These are phyloP conservation scores for Citrus medica DNA, from an alignment of 345 rosid species.

Conservation along the genomic window DNA sequence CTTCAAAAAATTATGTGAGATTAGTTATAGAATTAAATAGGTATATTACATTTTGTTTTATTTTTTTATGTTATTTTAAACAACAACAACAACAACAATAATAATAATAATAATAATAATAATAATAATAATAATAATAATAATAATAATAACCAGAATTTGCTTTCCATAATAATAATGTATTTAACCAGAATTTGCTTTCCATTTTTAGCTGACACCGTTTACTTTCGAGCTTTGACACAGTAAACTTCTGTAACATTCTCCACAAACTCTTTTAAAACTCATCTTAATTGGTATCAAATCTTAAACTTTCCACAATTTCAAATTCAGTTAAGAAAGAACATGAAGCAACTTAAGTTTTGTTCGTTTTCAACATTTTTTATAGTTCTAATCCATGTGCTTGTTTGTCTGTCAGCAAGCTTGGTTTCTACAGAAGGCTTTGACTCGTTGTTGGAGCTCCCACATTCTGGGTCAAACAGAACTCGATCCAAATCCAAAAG, in stretches of 20 bases:
- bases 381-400: conserved; percentile 1
- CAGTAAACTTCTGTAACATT: not conserved
- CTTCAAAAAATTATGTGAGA: not conserved
- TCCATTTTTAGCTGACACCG: not conserved
- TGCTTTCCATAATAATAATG: not conserved
- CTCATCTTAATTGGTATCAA: not conserved
- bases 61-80: not conserved
- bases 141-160: not conserved
- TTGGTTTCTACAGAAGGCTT: conserved; percentile 37
- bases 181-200: not conserved
- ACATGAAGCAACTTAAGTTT: conserved; percentile 23
- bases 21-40: not conserved
- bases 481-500: conserved; percentile 49
- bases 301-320: not conserved
- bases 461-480: conserved; percentile 30
- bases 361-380: conserved; percentile 14
- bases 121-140: too few species aligned
- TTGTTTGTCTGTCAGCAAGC: conserved; percentile 13
- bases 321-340: not conserved
- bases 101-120: too few species aligned
- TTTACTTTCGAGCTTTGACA: not conserved
- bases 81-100: too few species aligned
- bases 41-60: not conserved
- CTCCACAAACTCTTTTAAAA: not conserved
- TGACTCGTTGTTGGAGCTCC: conserved; percentile 59